Base-by-base conservation (phyloP, 73 alveolate species). In the Paraurostyla sp. region DNA sequence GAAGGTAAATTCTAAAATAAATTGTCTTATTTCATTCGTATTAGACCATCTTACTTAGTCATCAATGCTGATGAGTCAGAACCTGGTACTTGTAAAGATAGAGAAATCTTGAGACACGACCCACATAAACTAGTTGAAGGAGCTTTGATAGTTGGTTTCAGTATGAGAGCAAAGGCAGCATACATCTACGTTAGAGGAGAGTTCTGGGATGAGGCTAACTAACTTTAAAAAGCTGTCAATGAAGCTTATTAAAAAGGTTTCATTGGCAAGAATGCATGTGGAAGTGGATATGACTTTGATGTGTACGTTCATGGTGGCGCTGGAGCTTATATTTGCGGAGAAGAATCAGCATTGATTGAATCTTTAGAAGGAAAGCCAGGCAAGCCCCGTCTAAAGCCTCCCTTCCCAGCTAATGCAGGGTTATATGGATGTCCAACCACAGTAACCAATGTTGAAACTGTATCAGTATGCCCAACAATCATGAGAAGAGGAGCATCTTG, bases 351-450 rank as follows among this genome's bases (percentile, higher is more conserved):
- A 27, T 90, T 95, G 41, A 94, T 95, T 51, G 98, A 95, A 76
- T 91, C 97, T 18, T 75, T 95, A 48, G 98, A 95, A 88, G 98
- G 98, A 16, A 95, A 95, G 78, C 97, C 95, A 65, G 98, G 98
- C 0, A 87, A 92, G 63, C 98, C 98, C 43, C 91, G 98, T 81
- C 91, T 95, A 86, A 95, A 95, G 95, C 98, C 98, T 45, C 98
- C 98, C 57, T 95, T 95, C 94, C 98, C 98, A 87, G 98, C 98
- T 50, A 95, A 95, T 88, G 97, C 97, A 25, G 98, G 98, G 23
- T 80, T 95, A n/a, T 95, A 92, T 71, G 98, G 98, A 22, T 95
- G 98, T 87, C 98, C 98, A 22, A 87, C 98, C 33, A 95, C 98
- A 16, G 98, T 95, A 29, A 95, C 98, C 9, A 95, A 95, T 58